Evolutionary conservation across 805 yeast genomes (phyloP).

Genomic region (Wickerhamomyces hampshirensis): DNA sequence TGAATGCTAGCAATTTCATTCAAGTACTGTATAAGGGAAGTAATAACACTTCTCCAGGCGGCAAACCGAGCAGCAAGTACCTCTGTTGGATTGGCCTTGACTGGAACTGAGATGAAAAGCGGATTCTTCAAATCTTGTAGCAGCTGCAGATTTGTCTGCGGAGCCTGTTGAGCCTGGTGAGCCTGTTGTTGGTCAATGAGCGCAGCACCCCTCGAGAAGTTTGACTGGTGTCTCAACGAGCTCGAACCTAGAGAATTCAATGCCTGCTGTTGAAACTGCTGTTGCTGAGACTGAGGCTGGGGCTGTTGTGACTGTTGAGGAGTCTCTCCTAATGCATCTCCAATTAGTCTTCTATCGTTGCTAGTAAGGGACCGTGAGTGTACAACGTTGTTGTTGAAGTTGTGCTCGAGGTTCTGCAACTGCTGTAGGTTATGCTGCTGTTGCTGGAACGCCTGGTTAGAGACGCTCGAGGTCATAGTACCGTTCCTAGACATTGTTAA

Average conservation of each 20-base stretch:
- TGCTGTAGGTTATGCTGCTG: constrained; percentile 43
- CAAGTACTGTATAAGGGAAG: constrained; percentile 68
- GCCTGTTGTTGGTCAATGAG: constrained; percentile 3
- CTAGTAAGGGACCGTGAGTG: constrained; percentile 40
- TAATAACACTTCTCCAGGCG: constrained; percentile 80
- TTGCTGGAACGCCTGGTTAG: constrained; percentile 38
- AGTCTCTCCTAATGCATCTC: constrained; percentile 11
- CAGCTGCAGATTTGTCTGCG: constrained; percentile 8
- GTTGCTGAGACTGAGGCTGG: constrained; percentile 13
- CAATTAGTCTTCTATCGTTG: constrained; percentile 24
- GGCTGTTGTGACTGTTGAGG: constrained; percentile 9
- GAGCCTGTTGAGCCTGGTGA: constrained; percentile 4
- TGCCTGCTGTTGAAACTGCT: constrained; percentile 7
- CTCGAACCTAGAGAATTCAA: too few relatives aligned
- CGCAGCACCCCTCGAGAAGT: background rate
- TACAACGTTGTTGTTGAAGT: constrained; percentile 31
- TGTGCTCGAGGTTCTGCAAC: constrained; percentile 38
- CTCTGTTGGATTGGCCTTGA: constrained; percentile 76
- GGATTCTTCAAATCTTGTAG: constrained; percentile 43
- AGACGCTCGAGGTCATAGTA: constrained; percentile 31
- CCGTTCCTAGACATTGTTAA: constrained; percentile 29
- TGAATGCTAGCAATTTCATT: constrained; percentile 79
- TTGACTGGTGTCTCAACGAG: too few relatives aligned
- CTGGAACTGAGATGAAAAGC: constrained; percentile 45
- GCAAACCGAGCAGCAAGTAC: constrained; percentile 76